These are phyloP conservation scores for Tolypocladium paradoxum DNA, from an alignment of 2,329 filamentous ascomycete genomes.

Conservation along the genomic window DNA sequence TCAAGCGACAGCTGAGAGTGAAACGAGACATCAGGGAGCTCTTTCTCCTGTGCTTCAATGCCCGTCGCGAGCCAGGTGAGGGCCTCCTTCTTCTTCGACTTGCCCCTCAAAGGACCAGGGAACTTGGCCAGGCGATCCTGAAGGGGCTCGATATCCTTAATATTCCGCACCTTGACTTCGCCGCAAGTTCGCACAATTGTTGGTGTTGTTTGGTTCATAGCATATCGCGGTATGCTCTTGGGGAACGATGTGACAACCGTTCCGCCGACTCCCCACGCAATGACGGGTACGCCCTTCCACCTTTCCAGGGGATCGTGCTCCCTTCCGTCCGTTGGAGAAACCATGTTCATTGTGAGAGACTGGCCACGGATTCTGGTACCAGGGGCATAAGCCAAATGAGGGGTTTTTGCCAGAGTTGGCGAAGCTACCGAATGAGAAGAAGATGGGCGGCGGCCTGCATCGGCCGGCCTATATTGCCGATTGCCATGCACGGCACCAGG, in stretches of 20 bases:
- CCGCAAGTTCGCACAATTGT: conserved; percentile 76
- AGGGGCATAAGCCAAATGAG: conserved; percentile 17
- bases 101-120: conserved; percentile 78
- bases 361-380: conserved; percentile 35
- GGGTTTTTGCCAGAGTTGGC: conserved; percentile 16
- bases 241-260: conserved; percentile 77
- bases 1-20: conserved; percentile 42
- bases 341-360: conserved; percentile 45
- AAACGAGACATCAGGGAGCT: conserved; percentile 36
- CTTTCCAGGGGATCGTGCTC: conserved; percentile 70
- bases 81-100: conserved; percentile 92
- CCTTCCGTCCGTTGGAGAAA: conserved; percentile 53
- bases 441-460: conserved; percentile 42
- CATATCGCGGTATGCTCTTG: conserved; percentile 77
- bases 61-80: conserved; percentile 67
- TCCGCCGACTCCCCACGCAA: conserved; percentile 83
- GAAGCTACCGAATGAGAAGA: conserved; percentile 37
- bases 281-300: conserved; percentile 83
- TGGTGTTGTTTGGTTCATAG: conserved; percentile 59
- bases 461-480: conserved; percentile 20
- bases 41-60: conserved; percentile 63
- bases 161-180: conserved; percentile 65
- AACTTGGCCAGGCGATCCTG: conserved; percentile 68
- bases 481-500: conserved; percentile 37
- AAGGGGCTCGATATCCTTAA: conserved; percentile 63